Base-by-base conservation (phyloP, 495 filamentous ascomycete genomes). In the Cenococcum geophilum region DNA sequence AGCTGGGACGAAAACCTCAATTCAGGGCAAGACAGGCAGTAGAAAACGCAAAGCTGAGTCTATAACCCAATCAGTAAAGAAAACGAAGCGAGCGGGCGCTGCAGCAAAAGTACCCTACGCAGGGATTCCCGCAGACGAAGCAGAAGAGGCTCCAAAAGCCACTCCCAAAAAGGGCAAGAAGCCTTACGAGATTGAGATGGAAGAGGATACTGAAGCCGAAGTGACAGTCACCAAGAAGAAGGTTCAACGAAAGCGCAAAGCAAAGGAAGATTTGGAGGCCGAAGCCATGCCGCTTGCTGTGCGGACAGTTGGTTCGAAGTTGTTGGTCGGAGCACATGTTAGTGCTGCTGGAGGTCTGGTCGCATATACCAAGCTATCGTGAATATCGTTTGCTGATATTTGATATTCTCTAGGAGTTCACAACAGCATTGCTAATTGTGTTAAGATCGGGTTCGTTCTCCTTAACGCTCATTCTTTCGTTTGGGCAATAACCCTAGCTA, bases 311-410 rank as follows among this genome's bases (percentile, higher is more conserved):
- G 83, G 84, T 0, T 74, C 92, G 60, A 86, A 86, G 61, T 88
- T 97, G 82, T 82, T 88, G 62, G 85, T 98, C 32, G 93, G 93
- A 10, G 93, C 93, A 1, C 93, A 98, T 71, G 90, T 97, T 47
- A 91, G 87, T 70, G 83, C 80, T 59, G 91, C 95, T 4, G 91
- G 90, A 77, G 49, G 49, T 52, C 22, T 9, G 40, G 40, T 18
- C 14, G 49, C 9, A 18, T 23, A 8, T 8, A 49, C 9, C 9
- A 22, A 9, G 5, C 89, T 88, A 63, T 76, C 60, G 35, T 50
- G 16, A 20, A 32, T 18, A 12, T 22, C 34, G 25, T 3, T 5
- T 32, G 16, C 49, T 52, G 16, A 52, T 16, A 16, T 11, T 14
- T 32, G 21, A 16, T 11, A 6, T 32, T 32, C 23, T 8, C 10